Evolutionary conservation across 495 filamentous ascomycete genomes (phyloP), one percentile per base, ranked within the genome.

Genomic region (Opeltia flavorubescens): DNA sequence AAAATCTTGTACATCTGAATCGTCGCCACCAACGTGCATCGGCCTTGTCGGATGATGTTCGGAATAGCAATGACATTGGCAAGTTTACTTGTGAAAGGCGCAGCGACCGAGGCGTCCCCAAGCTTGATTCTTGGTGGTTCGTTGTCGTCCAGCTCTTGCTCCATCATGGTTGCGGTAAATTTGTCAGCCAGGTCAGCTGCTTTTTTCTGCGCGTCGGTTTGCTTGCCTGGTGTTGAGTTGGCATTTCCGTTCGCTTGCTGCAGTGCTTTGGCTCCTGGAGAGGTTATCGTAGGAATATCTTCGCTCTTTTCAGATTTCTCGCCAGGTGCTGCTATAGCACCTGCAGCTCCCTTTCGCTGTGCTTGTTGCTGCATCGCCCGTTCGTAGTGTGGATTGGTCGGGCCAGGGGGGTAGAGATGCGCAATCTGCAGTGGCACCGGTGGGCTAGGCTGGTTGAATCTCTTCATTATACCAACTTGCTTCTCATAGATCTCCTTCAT

Each of bases 1-100:
- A 99, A 75, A 56, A 99, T 99, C 72, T 99, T 99, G 75, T 96
- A 99, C 91, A 99, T 99, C 67, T 99, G 91, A 52, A 99, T 96
- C 3, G 93, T 96, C 4, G 91, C 89, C 40, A 99, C 93, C 9
- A 99, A 72, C 1, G 91, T 95, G 64, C 91, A 99, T 48, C 91
- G 81, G 43, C 91, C 91, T 66, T 99, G 91, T 50, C 91, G 83
- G 53, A 99, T 86, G 55, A 99, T 99, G 68, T 99, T 96, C 15
- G 91, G 88, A 51, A 99, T 89, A 35, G 91, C 91, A 53, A 99
- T 76, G 43, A 99, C 91, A 56, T 96, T 95, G 47, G 87, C 85
- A 24, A 99, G 73, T 64, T 99, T 99, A 65, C 86, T 94, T 0
- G 91, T 99, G 60, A 99, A 99, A 0, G 91, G 91, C 2, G 91